phyloP scores from a whole-genome alignment of 148 eudicot genomes.

The Polygonum aviculare region DNA sequence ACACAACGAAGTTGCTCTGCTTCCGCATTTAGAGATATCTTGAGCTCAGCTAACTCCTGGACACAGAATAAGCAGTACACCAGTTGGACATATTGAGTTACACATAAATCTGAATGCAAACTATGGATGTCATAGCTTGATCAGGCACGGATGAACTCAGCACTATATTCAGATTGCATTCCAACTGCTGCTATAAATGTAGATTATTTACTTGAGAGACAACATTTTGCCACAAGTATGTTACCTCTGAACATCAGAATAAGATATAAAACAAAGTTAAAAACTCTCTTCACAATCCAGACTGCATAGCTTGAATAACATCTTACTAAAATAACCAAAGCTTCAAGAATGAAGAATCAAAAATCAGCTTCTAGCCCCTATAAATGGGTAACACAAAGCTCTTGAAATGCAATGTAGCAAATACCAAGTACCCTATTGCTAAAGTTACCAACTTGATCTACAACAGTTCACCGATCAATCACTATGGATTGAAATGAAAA shows the following conservation, averaged over 20 bases:
- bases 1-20: slow-evolving; percentile 1
- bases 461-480: neutral
- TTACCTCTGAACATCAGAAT: neutral
- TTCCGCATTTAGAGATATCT: neutral
- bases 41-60: slow-evolving; percentile 8
- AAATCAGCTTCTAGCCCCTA: neutral
- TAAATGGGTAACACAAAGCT: neutral
- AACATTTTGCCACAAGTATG: neutral
- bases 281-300: neutral
- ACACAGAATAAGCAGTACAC: neutral
- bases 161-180: neutral
- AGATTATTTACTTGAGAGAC: neutral
- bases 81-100: neutral
- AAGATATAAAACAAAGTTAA: neutral
- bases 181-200: neutral
- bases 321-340: neutral
- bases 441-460: neutral
- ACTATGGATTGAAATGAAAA: neutral
- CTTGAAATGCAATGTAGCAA: neutral
- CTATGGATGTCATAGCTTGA: neutral
- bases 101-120: neutral
- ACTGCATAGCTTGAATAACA: neutral
- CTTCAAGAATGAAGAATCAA: neutral
- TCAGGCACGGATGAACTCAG: neutral
- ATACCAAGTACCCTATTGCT: neutral